A percentile compares a stretch with the other conserved stretches of the same genome.
Conservation (phyloP, 768 basidiomycete genomes). For the Lactifluus subvellereus region DNA sequence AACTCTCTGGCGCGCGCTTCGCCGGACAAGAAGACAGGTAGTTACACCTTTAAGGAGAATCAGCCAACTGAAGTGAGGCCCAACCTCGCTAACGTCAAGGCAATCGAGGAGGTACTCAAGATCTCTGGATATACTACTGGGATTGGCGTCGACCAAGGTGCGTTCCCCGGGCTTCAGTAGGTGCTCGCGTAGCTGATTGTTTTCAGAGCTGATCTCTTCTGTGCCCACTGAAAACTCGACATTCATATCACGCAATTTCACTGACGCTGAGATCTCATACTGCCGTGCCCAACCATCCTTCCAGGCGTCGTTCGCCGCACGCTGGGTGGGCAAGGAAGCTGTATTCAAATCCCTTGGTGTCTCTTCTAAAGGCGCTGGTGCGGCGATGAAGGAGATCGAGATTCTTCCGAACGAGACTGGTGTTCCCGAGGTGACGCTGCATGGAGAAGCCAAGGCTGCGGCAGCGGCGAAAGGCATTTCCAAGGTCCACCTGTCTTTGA, state of each 20-base stretch:
- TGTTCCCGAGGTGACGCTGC: conserved; percentile 67
- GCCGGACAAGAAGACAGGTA: conserved; percentile 77
- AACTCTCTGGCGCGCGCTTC: conserved; percentile 89
- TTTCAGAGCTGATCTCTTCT: conserved; percentile 78
- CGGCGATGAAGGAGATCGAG: conserved; percentile 96
- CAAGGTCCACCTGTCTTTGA: conserved; percentile 76
- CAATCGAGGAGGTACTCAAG: conserved; percentile 51
- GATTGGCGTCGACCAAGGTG: conserved; percentile 87
- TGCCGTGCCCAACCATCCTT: conserved; percentile 83
- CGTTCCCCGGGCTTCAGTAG: conserved; percentile 24
- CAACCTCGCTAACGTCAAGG: conserved; percentile 63
- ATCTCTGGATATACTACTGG: conserved; percentile 51
- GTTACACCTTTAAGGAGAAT: conserved; percentile 71
- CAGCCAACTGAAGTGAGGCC: conserved; percentile 45
- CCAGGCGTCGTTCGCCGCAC: conserved; percentile 86
- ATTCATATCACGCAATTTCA: conserved; percentile 92
- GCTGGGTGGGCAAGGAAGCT: conserved; percentile 97
- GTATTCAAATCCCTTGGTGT: conserved; percentile 94
- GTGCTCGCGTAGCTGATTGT: conserved; percentile 6
- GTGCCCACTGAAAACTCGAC: conserved; percentile 85
- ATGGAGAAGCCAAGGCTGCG: conserved; percentile 72
- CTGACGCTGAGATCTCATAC: conserved; percentile 79
- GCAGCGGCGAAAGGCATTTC: conserved; percentile 69
- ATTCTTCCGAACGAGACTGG: conserved; percentile 79
- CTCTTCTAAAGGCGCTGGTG: conserved; percentile 84